Conservation (phyloP, 2,329 filamentous ascomycete species). For the Xenosphaeropsis pyriputrescens region DNA sequence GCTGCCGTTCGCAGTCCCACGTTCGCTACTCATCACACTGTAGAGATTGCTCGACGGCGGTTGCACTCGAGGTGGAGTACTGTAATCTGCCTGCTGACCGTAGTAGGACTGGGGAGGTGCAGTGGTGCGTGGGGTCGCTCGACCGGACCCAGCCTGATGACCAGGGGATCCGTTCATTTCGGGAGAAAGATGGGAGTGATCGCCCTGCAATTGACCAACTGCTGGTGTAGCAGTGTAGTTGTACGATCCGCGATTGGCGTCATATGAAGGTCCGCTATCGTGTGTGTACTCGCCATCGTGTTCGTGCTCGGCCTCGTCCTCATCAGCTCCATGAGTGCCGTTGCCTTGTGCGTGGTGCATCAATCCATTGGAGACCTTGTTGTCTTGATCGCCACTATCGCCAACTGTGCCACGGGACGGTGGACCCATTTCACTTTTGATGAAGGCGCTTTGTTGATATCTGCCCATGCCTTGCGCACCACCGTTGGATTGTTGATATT, state of each 20-base stretch:
- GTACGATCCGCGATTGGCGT: slow-evolving; percentile 58
- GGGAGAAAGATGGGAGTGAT: slow-evolving; percentile 63
- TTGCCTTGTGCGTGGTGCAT: slow-evolving; percentile 41
- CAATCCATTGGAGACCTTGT: slow-evolving; percentile 52
- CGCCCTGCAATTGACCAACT: slow-evolving; percentile 50
- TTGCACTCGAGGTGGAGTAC: slow-evolving; percentile 58
- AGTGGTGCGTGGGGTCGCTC: slow-evolving; percentile 73
- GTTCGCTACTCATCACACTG: slow-evolving; percentile 75
- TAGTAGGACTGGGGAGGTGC: slow-evolving; percentile 62
- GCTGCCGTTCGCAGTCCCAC: slow-evolving; percentile 50
- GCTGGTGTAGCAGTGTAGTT: slow-evolving; percentile 57
- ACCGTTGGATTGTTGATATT: slow-evolving; percentile 51
- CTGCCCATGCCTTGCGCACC: slow-evolving; percentile 53
- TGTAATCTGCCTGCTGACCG: slow-evolving; percentile 47
- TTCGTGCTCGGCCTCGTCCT: slow-evolving; percentile 61
- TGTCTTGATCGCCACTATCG: slow-evolving; percentile 43
- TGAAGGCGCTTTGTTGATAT: slow-evolving; percentile 49
- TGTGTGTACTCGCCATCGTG: slow-evolving; percentile 79
- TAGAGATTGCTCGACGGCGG: slow-evolving; percentile 70
- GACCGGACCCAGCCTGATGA: slow-evolving; percentile 67
- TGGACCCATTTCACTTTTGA: slow-evolving; percentile 82
- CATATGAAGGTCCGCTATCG: slow-evolving; percentile 57
- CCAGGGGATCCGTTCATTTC: slow-evolving; percentile 72
- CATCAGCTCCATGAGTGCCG: slow-evolving; percentile 35
- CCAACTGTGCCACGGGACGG: slow-evolving; percentile 47